phyloP scores from a whole-genome alignment of 352 stramenopile species.

The Phytophthora fragariae region DNA sequence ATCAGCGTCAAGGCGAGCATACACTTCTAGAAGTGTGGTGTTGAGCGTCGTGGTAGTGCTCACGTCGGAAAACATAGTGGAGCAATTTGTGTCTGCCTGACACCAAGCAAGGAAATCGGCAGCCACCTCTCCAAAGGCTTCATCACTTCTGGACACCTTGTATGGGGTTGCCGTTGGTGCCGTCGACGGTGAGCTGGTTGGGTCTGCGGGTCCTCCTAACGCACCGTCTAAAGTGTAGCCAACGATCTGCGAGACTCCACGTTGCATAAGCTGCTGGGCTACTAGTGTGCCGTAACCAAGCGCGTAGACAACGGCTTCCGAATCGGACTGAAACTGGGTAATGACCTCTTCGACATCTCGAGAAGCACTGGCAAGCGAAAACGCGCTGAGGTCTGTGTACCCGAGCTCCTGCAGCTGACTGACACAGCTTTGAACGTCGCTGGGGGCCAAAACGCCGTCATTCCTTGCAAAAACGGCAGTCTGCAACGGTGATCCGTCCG shows the following conservation, averaged over 20 bases:
- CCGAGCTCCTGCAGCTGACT: slow-evolving; percentile 20
- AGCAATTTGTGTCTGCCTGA: slow-evolving; percentile 50
- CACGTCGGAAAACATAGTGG: slow-evolving; percentile 42
- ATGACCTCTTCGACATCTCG: slow-evolving; percentile 69
- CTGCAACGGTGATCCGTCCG: slow-evolving; percentile 31
- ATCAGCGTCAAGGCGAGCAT: slow-evolving; percentile 50
- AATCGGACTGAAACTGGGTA: slow-evolving; percentile 49
- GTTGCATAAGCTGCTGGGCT: slow-evolving; percentile 71
- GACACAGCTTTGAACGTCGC: slow-evolving; percentile 26
- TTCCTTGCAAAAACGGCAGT: slow-evolving; percentile 37
- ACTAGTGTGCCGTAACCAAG: slow-evolving; percentile 75
- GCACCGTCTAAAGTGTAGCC: slow-evolving; percentile 73
- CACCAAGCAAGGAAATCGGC: slow-evolving; percentile 60
- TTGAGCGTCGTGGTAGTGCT: slow-evolving; percentile 40
- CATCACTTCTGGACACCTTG: slow-evolving; percentile 46
- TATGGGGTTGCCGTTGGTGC: slow-evolving; percentile 7
- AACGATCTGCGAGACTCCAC: slow-evolving; percentile 50
- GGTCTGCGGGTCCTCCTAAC: slow-evolving; percentile 23
- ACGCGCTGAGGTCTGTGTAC: slow-evolving; percentile 47
- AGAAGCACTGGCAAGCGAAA: slow-evolving; percentile 74
- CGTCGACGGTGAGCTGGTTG: not conserved
- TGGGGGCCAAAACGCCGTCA: slow-evolving; percentile 17
- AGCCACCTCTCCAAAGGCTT: slow-evolving; percentile 51
- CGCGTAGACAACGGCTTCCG: slow-evolving; percentile 64
- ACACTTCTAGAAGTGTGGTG: slow-evolving; percentile 43